Conservation (phyloP, 768 basidiomycete species). For the Lentinula raphanica region DNA sequence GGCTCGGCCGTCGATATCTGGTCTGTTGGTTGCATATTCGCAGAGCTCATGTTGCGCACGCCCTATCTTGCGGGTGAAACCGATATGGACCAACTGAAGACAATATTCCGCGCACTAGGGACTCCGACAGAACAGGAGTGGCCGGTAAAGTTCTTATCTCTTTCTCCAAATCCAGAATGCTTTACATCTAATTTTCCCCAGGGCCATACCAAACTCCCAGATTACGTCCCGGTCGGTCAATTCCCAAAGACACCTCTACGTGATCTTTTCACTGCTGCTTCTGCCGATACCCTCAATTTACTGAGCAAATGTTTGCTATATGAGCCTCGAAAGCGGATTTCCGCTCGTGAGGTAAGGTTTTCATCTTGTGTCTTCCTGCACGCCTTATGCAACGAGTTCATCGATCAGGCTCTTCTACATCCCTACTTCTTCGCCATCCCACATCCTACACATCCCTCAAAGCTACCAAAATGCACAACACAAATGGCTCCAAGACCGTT, state of each 20-base stretch:
- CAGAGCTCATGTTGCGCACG: slow-evolving; percentile 92
- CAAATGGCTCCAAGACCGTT: slow-evolving; percentile 48
- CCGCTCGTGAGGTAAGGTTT: slow-evolving; percentile 65
- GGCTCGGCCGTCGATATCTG: slow-evolving; percentile 91
- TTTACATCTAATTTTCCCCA: slow-evolving; percentile 21
- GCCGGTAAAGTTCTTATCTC: slow-evolving; percentile 56
- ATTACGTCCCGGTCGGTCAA: slow-evolving; percentile 82
- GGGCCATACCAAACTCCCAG: slow-evolving; percentile 89
- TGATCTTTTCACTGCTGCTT: slow-evolving; percentile 88
- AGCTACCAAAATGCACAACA: slow-evolving; percentile 72
- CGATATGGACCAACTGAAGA: slow-evolving; percentile 96
- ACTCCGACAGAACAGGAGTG: slow-evolving; percentile 97
- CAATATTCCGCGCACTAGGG: slow-evolving; percentile 89
- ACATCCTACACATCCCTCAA: slow-evolving; percentile 82
- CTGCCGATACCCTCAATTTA: slow-evolving; percentile 77
- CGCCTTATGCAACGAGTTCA: slow-evolving; percentile 2
- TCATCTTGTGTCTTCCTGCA: not conserved
- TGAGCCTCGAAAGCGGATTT: slow-evolving; percentile 79
- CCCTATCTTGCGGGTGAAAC: slow-evolving; percentile 94
- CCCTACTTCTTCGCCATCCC: slow-evolving; percentile 85
- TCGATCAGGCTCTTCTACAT: slow-evolving; percentile 70
- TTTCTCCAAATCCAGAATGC: not conserved
- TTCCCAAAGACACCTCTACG: slow-evolving; percentile 80
- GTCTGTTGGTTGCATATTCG: slow-evolving; percentile 98
- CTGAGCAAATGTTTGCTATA: slow-evolving; percentile 75